These are phyloP conservation scores for Malus domestica DNA, from an alignment of 306 rosid genomes.

Conservation along the genomic window DNA sequence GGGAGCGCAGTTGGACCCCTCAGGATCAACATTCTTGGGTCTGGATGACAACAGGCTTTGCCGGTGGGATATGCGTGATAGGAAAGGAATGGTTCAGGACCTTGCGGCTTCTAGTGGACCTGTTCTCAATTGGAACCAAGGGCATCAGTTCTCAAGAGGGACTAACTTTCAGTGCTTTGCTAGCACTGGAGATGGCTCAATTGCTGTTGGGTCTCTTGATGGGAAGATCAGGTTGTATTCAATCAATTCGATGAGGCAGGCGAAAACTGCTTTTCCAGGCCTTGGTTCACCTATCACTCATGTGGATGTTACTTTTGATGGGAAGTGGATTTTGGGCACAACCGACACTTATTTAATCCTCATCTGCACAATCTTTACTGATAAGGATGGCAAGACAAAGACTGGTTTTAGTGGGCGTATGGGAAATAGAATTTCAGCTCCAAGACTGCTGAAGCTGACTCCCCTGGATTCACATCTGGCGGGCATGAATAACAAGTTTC, in stretches of 20 bases:
- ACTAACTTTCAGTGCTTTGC: slow-evolving; percentile 98
- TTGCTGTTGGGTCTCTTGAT: slow-evolving; percentile 90
- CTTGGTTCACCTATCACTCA: slow-evolving; percentile 93
- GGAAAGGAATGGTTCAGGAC: slow-evolving; percentile 84
- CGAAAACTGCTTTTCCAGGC: slow-evolving; percentile 93
- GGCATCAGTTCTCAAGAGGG: slow-evolving; percentile 92
- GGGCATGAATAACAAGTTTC: slow-evolving; percentile 75
- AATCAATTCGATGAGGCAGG: slow-evolving; percentile 76
- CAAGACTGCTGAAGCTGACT: slow-evolving; percentile 81
- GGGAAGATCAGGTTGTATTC: slow-evolving; percentile 93
- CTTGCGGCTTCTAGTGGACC: slow-evolving; percentile 54
- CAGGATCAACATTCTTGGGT: slow-evolving; percentile 88
- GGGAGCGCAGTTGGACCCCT: slow-evolving; percentile 91
- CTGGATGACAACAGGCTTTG: slow-evolving; percentile 97
- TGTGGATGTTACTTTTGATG: slow-evolving; percentile 91
- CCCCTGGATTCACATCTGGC: slow-evolving; percentile 94
- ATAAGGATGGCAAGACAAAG: slow-evolving; percentile 77
- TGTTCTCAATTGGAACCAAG: slow-evolving; percentile 85
- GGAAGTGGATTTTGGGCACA: slow-evolving; percentile 94
- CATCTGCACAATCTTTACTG: slow-evolving; percentile 72
- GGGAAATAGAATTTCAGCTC: slow-evolving; percentile 94
- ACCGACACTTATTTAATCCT: slow-evolving; percentile 74
- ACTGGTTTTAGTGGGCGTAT: slow-evolving; percentile 86
- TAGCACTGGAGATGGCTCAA: slow-evolving; percentile 90
- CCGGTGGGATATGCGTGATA: slow-evolving; percentile 99